phyloP scores from a whole-genome alignment of 2,329 filamentous ascomycete genomes.

The Pezicula neosporulosa region DNA sequence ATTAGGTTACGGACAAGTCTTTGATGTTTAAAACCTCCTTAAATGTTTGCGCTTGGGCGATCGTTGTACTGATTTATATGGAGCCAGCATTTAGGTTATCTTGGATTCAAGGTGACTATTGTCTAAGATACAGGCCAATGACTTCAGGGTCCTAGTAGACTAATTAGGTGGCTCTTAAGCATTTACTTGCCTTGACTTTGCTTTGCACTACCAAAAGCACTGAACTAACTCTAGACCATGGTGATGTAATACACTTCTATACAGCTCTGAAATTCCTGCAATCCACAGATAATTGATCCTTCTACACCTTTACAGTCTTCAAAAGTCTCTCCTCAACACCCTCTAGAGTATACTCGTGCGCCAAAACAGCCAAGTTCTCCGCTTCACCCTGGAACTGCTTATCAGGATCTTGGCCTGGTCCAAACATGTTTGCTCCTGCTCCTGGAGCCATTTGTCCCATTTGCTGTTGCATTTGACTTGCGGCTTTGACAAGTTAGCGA shows the following conservation, averaged over 20 bases:
- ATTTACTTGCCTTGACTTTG: too few relatives aligned
- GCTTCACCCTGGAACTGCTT: constrained; percentile 92
- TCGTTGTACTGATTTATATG: too few relatives aligned
- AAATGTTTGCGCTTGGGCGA: too few relatives aligned
- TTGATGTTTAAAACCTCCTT: too few relatives aligned
- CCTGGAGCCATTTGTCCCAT: constrained; percentile 71
- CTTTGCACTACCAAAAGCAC: too few relatives aligned
- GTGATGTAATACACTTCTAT: background rate
- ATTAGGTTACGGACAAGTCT: too few relatives aligned
- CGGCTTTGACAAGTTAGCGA: constrained; percentile 52
- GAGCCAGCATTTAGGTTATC: too few relatives aligned
- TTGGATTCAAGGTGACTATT: too few relatives aligned
- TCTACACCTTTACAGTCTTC: constrained; percentile 32
- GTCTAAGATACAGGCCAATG: too few relatives aligned
- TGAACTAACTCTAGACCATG: background rate
- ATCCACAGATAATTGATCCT: background rate
- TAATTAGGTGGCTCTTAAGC: too few relatives aligned
- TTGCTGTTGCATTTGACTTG: constrained; percentile 85
- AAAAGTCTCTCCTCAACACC: constrained; percentile 83
- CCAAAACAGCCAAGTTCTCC: constrained; percentile 92
- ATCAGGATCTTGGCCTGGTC: constrained; percentile 88
- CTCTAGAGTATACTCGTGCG: constrained; percentile 89
- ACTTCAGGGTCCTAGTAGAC: too few relatives aligned
- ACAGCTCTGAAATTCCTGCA: background rate
- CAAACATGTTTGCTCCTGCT: constrained; percentile 69